Conservation (phyloP, 768 basidiomycete species). For the Kwoniella mangroviensis region DNA sequence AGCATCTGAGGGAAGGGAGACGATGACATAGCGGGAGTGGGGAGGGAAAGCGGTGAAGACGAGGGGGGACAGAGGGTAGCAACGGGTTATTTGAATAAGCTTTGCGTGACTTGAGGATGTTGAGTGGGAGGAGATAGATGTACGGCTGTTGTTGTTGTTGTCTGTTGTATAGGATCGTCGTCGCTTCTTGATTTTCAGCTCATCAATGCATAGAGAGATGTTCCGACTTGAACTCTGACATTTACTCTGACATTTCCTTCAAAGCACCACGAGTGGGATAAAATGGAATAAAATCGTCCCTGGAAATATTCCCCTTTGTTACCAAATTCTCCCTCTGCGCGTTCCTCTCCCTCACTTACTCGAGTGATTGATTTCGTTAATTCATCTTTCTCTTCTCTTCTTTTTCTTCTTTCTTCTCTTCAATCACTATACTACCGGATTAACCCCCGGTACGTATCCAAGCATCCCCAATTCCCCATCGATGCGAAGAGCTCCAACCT, state of each 20-base stretch:
- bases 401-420: slow-evolving; percentile 1
- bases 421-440: slow-evolving; percentile 6
- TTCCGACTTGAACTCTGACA: slow-evolving; percentile 2
- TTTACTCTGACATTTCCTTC: neutral
- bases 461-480: slow-evolving; percentile 47
- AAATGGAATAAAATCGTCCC: slow-evolving; percentile 6
- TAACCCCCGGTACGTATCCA: slow-evolving; percentile 2
- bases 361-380: neutral
- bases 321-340: slow-evolving; percentile 6
- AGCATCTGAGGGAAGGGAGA: slow-evolving; percentile 52
- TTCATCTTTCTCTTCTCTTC: neutral
- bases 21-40: slow-evolving; percentile 34
- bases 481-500: slow-evolving; percentile 32
- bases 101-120: neutral
- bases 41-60: neutral
- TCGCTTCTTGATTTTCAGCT: too few relatives aligned
- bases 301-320: neutral
- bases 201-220: neutral
- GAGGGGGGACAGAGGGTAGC: neutral
- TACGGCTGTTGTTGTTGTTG: too few relatives aligned
- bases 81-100: neutral
- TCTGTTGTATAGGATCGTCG: too few relatives aligned
- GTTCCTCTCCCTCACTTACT: neutral
- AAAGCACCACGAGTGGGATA: slow-evolving; percentile 2
- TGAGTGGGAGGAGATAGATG: neutral